phyloP scores from a whole-genome alignment of 306 rosid genomes.

The Fragaria ananassa region DNA sequence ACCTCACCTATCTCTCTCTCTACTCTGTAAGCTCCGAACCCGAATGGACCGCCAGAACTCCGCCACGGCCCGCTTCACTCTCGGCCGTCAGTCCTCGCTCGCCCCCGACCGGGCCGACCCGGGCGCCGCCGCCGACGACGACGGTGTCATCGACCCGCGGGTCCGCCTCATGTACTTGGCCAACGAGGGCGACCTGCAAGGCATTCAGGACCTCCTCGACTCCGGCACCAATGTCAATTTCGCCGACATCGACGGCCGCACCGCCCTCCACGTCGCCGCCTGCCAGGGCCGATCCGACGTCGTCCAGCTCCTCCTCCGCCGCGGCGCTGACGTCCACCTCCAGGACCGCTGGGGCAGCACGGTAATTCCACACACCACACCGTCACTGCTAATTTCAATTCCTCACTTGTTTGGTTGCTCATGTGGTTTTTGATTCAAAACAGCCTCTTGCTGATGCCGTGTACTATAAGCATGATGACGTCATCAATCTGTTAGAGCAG shows the following conservation, averaged over 20 bases:
- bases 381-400: not conserved
- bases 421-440: slow-evolving; percentile 19
- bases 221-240: slow-evolving; percentile 63
- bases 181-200: slow-evolving; percentile 70
- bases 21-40: not conserved
- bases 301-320: slow-evolving; percentile 54
- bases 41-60: slow-evolving; percentile 4
- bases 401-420: no score
- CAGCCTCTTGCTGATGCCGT: slow-evolving; percentile 94
- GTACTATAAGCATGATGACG: slow-evolving; percentile 73
- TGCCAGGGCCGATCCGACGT: slow-evolving; percentile 70
- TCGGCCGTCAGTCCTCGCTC: slow-evolving; percentile 75
- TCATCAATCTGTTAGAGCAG: slow-evolving; percentile 72
- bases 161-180: slow-evolving; percentile 80
- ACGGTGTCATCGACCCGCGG: slow-evolving; percentile 46
- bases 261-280: slow-evolving; percentile 83
- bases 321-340: slow-evolving; percentile 58
- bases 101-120: slow-evolving; percentile 49
- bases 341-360: slow-evolving; percentile 92
- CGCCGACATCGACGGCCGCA: slow-evolving; percentile 75
- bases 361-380: slow-evolving; percentile 23
- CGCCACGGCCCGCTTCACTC: slow-evolving; percentile 45
- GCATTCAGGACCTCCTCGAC: slow-evolving; percentile 62
- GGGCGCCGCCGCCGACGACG: not conserved
- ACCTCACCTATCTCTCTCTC: no score